Evolutionary conservation across 2,329 filamentous ascomycete genomes (phyloP).

Genomic region (Penicillium hordei): DNA sequence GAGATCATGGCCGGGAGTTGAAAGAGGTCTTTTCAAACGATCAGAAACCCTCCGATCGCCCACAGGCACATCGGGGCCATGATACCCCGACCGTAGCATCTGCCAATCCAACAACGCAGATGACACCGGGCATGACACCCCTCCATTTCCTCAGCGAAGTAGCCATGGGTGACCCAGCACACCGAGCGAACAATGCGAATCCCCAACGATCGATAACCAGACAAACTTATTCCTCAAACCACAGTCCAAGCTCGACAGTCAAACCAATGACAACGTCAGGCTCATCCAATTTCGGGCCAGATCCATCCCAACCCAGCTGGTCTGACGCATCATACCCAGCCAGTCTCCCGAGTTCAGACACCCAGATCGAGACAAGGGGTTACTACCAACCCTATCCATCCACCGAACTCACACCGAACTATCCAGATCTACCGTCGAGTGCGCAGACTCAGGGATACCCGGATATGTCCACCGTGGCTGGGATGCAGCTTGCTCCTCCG

Average conservation of each 20-base stretch:
- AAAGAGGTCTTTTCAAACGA: conserved; percentile 25
- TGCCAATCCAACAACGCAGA: conserved; percentile 1
- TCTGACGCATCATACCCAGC: conserved; percentile 13
- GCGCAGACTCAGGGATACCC: conserved; percentile 14
- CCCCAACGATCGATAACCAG: background rate
- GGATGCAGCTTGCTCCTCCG: conserved; percentile 18
- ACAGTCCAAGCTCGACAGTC: background rate
- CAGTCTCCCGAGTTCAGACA: conserved; percentile 8
- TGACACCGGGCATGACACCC: conserved; percentile 31
- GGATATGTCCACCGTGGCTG: conserved; percentile 19
- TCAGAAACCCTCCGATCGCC: conserved; percentile 1
- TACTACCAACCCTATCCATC: conserved; percentile 13
- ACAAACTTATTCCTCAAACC: background rate
- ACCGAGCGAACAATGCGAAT: conserved; percentile 7
- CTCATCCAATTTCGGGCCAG: background rate
- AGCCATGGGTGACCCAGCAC: conserved; percentile 37
- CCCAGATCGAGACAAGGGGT: conserved; percentile 2
- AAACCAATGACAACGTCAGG: conserved; percentile 3
- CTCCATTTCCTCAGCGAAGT: conserved; percentile 44
- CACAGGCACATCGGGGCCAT: background rate
- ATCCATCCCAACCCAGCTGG: conserved; percentile 15
- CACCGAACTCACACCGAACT: conserved; percentile 12
- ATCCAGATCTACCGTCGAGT: conserved; percentile 6
- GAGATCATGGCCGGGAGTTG: conserved; percentile 29
- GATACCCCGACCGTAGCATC: background rate